Evolutionary conservation across 306 rosid genomes (phyloP), one percentile per base, ranked within the genome.

Genomic region (Ormosia semicastrata): DNA sequence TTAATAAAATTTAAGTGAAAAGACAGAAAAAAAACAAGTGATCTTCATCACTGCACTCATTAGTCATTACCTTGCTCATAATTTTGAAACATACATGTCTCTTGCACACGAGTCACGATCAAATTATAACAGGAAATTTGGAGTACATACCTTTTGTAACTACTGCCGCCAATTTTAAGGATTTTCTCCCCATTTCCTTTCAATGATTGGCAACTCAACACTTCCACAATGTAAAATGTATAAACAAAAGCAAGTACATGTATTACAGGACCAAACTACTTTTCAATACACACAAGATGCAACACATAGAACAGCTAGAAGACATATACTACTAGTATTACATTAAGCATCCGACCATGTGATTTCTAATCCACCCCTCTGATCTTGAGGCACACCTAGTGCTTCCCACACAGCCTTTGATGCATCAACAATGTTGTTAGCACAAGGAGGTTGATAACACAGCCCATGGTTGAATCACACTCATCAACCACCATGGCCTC

Each of bases 391-490:
- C 9, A 78, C 24, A 5, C 75, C 67, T 15, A 78, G 54, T 46
- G 76, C 76, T 30, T 67, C 36, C 82, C 76, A 68, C 37, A 79
- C 76, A 13, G 70, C 76, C 60, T 1, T 32, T 0, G 62, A 79
- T 11, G 76, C 83, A 68, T 47, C 89, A 12, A 86, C 85, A 79
- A 86, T 39, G 63, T 79, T 75, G 65, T 75, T 82, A 9, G 43
- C 33, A 54, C 90, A 84, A 0, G 88, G 69, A 54, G 85, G 83
- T 54, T 82, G 85, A 33, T 37, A 85, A n/a, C 87, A 71, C 89
- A 85, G 15, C 89, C 86, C 29, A 12, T 79, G 0, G 79, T 76
- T 7, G 88, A 88, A 50, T 88, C 88, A 63, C 89, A 86, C 66
- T 85, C 85, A 13, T 88, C 86, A 14, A 86, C 85, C 34, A 88